phyloP scores from a whole-genome alignment of 1,139 yeast species.

The Magnusiomyces ingens region DNA sequence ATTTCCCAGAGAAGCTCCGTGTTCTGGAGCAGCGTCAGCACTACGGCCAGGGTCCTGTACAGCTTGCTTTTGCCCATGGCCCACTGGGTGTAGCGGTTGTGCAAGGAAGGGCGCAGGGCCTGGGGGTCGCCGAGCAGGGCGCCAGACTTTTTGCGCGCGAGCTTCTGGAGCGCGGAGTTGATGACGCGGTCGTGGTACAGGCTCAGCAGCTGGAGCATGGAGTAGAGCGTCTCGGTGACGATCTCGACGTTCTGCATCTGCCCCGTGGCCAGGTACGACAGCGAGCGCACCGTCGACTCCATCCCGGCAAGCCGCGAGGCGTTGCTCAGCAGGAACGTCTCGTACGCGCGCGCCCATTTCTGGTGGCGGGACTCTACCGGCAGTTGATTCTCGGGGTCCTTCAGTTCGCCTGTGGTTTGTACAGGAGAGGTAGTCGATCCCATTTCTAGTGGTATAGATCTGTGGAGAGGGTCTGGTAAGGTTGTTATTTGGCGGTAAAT shows the following conservation, averaged over 20 bases:
- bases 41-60: constrained; percentile 31
- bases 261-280: constrained; percentile 38
- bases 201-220: constrained; percentile 34
- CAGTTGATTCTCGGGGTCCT: not conserved
- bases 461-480: too few species aligned
- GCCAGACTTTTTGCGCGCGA: constrained; percentile 19
- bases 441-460: not conserved
- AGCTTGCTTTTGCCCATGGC: constrained; percentile 21
- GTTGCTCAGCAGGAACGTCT: constrained; percentile 31
- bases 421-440: not conserved
- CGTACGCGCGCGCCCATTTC: constrained; percentile 26
- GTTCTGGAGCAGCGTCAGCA: constrained; percentile 31
- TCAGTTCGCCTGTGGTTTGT: not conserved
- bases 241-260: constrained; percentile 37
- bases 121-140: constrained; percentile 4
- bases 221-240: constrained; percentile 31
- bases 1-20: constrained; percentile 37
- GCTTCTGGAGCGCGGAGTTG: constrained; percentile 28
- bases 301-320: constrained; percentile 36
- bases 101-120: constrained; percentile 25
- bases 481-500: too few species aligned
- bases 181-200: constrained; percentile 36
- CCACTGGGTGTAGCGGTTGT: constrained; percentile 33
- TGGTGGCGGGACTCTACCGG: not conserved
- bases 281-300: constrained; percentile 34